Base-by-base conservation (phyloP, 2,329 filamentous ascomycete genomes). In the Coniosporium tulheliwenetii region DNA sequence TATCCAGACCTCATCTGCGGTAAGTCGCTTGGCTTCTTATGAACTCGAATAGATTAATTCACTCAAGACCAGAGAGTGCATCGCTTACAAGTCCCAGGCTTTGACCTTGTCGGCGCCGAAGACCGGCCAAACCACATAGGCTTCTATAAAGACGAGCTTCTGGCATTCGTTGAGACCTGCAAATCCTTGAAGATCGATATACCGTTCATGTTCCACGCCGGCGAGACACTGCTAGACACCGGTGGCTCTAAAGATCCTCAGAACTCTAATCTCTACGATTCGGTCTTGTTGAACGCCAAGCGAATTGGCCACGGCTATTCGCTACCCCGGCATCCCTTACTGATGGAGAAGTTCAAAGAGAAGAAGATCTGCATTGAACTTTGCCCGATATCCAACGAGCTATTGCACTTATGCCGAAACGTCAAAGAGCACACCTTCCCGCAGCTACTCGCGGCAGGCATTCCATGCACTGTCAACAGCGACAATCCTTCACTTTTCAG, bases 341-440 rank as follows among this genome's bases (percentile, higher is more conserved):
- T 85, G n/a, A 73, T 84, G 58, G 62, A 77, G 46, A 61, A 70
- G 39, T 81, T 84, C 70, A 77, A 73, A 56, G 59, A 66, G 43
- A 63, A 65, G n/a, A 65, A 67, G 8, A 71, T 85, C 30, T 83
- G 79, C 48, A 65, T 86, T n/a, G 81, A 86, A 60, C 62, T 82
- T 1, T 85, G 81, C 48, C 81, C 81, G 0, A 84, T 85, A 39
- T 85, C 79, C 1, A 86, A 85, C 51, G 81, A 86, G 62, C 65
- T 85, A 0, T 61, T 85, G 13, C 79, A 81, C 30, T 66, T 86
- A 13, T 81, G 78, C 39, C 70, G 76, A 8, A 69, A 73, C 37
- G 69, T 77, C 42, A 69, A 70, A 32, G 77, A 79, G 10, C 81
- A 85, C 50, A 61, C 77, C 12, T 73, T 80, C 54, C 82, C 83